Base-by-base conservation (phyloP, 2,329 filamentous ascomycete genomes). In the Ilyonectria mors-panacis region DNA sequence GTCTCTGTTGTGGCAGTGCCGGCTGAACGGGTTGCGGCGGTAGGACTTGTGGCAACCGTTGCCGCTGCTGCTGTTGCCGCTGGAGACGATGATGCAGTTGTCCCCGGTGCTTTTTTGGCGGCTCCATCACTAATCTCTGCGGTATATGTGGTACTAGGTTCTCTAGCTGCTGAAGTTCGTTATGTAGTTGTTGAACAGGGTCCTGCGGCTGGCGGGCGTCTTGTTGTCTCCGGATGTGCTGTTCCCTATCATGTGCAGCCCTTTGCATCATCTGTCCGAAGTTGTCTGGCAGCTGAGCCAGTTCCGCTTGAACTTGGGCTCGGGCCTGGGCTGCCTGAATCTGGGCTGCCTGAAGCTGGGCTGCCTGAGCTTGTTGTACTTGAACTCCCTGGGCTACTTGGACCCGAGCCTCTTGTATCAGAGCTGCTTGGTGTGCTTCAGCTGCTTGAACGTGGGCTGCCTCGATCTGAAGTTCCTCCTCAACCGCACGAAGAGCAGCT, bases 241-340 rank as follows among this genome's bases (percentile, higher is more conserved):
- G n/a, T 37, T 10, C 42, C 0, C 4, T 17, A 4, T 19, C 12
- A 9, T 59, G 45, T 19, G 35, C 45, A 30, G 13, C 26, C 26
- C 26, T 6, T 30, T 15, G 26, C 57, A 59, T 59, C 57, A 59
- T 21, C 15, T 39, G 57, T 23, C 39, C 57, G 21, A 59, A 59
- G 17, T 51, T 39, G 12, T 59, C 48, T 23, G 42, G 57, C 19
- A 59, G 23, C 15, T 59, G 57, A 8, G 26, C 21, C 33, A 59
- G 21, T 15, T 59, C 57, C 7, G 35, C 45, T n/a, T 59, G 57
- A 15, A 59, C 42, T 19, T 51, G 33, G n/a, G 45, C 57, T 23
- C 39, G 57, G 12, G 45, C 57, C n/a, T 44, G 35, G 6, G 33
- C 47, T 28, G 15, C 15, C n/a, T 19, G 10, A 6, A 13, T 6